Evolutionary conservation across 1,139 yeast species (phyloP), one percentile per base, ranked within the genome.

Genomic region (Suhomyces bokatorum): DNA sequence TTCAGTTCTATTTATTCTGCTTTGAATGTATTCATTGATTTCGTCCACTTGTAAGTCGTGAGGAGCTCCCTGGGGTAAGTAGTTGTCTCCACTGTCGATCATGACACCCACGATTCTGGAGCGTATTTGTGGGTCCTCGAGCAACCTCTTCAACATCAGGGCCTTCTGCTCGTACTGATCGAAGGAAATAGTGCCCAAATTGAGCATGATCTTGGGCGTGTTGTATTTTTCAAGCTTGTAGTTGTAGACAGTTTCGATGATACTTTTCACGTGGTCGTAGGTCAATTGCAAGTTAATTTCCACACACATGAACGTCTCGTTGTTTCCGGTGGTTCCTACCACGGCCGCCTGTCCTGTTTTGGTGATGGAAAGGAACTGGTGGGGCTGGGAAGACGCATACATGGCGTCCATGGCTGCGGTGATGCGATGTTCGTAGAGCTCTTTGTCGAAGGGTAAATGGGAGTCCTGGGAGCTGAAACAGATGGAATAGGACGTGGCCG

Each of bases 401-500:
- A 74, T 66, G 1, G 80, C 70, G 51, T 75, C 77, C 43, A 67
- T 52, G 6, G 71, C 73, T 30, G 70, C 55, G 3, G 58, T 55
- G n/a, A 73, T 46, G 41, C 61, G 63, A 48, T 64, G 64, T 11
- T 40, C 39, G 40, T 61, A 64, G 57, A 60, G 59, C 12, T 45
- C 53, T 37, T 56, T 56, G 42, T 62, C 59, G 41, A 59, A 60
- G 3, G 54, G 44, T 12, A 53, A 45, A 29, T 51, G 45, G 3
- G 60, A 53, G 37, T 63, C 66, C 44, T 49, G 57, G 12, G 73
- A 59, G 35, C 60, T 59, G 47, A 72, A 72, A 0, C 78, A 79
- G 14, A 75, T 69, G 1, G 78, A 69, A 50, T 64, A 73, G 1
- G 78, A 68, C n/a, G 66, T 56, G 0, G 79, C 79, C 8, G 77